These are phyloP conservation scores for Fusarium xyrophilum DNA, from an alignment of 2,329 filamentous ascomycete species.

Conservation along the genomic window DNA sequence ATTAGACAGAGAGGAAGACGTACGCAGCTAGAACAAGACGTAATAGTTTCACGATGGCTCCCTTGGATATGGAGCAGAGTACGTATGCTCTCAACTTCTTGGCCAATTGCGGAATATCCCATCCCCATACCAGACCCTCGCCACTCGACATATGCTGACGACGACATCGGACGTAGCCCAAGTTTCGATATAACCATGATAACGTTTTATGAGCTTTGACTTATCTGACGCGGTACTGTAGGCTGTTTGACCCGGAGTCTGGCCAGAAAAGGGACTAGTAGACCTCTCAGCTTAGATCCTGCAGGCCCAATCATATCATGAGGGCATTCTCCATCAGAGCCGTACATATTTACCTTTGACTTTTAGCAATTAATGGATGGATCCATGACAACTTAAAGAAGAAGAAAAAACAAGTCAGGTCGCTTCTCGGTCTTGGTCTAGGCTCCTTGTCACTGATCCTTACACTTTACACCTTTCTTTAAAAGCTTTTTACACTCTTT, in stretches of 20 bases:
- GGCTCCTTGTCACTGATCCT: slow-evolving; percentile 6
- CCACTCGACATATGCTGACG: slow-evolving; percentile 12
- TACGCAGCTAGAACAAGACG: slow-evolving; percentile 14
- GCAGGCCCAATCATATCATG: slow-evolving; percentile 10
- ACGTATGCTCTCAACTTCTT: slow-evolving; percentile 18
- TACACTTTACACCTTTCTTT: slow-evolving; percentile 10
- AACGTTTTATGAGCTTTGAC: slow-evolving; percentile 21
- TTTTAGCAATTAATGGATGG: background rate
- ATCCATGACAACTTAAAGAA: background rate
- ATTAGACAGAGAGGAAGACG: slow-evolving; percentile 7
- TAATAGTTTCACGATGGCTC: slow-evolving; percentile 26
- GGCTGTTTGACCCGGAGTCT: slow-evolving; percentile 10
- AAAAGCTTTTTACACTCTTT: slow-evolving; percentile 2
- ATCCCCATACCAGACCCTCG: slow-evolving; percentile 14
- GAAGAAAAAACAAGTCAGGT: background rate
- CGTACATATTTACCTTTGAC: background rate
- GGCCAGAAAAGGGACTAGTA: slow-evolving; percentile 17
- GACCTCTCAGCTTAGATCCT: background rate
- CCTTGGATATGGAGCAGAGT: slow-evolving; percentile 15
- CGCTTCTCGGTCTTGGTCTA: background rate
- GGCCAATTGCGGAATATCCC: background rate
- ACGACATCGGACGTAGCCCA: slow-evolving; percentile 14
- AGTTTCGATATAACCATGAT: slow-evolving; percentile 6
- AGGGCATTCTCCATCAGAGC: slow-evolving; percentile 1
- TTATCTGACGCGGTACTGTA: background rate